Evolutionary conservation across 257 asterid species (phyloP).

Genomic region (Striga asiatica): DNA sequence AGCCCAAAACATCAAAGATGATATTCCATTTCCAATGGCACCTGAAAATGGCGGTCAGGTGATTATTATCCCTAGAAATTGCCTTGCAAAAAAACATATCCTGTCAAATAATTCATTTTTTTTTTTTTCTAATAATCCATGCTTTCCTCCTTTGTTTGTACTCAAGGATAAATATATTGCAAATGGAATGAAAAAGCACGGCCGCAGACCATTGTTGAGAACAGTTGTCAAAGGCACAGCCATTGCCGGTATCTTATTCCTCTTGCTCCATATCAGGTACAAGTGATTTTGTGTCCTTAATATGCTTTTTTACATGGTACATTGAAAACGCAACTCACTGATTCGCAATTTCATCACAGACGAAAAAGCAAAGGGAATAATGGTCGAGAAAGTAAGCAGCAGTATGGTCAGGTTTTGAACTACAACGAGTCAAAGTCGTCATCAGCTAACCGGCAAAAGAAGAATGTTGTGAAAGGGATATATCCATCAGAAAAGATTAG

Average conservation of each 20-base stretch:
- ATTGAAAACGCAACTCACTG: neutral
- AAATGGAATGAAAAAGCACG: constrained; percentile 19
- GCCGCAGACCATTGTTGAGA: constrained; percentile 34
- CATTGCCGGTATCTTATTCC: constrained; percentile 46
- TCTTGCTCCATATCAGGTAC: constrained; percentile 62
- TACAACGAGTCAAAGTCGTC: constrained; percentile 22
- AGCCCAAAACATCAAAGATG: neutral
- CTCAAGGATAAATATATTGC: constrained; percentile 24
- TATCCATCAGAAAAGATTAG: constrained; percentile 55
- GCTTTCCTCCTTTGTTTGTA: neutral
- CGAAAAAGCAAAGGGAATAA: constrained; percentile 34
- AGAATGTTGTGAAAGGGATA: constrained; percentile 27
- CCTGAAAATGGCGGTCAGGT: constrained; percentile 31
- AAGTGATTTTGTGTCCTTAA: neutral
- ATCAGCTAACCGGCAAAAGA: constrained; percentile 24
- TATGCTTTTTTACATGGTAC: neutral
- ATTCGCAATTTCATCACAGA: constrained; percentile 6
- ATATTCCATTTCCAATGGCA: constrained; percentile 4
- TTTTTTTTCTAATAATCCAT: neutral
- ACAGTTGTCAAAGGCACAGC: constrained; percentile 71
- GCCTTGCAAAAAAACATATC: neutral
- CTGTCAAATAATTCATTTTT: too few relatives aligned
- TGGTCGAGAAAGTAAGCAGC: constrained; percentile 18
- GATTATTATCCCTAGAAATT: neutral
- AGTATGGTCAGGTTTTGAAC: constrained; percentile 14